Percentiles rank a stretch among this genome's conserved stretches.
Evolutionary conservation across 2,329 filamentous ascomycete genomes (phyloP).

Genomic region (Trichoderma breve): DNA sequence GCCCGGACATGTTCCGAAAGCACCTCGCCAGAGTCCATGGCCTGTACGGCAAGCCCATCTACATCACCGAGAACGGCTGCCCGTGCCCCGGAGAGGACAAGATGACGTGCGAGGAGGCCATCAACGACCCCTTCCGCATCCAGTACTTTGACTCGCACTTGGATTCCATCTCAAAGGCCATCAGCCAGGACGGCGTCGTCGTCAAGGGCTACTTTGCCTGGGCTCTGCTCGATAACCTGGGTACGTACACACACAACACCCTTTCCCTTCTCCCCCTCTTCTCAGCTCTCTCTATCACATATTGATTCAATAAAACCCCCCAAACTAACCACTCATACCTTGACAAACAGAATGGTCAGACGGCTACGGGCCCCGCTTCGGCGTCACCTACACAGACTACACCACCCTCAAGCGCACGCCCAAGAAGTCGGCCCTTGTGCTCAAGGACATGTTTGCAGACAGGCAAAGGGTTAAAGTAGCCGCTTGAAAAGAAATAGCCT

Average conservation of each 20-base stretch:
- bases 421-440: slow-evolving; percentile 35
- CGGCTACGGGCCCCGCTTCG: slow-evolving; percentile 40
- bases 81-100: slow-evolving; percentile 36
- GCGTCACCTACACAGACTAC: slow-evolving; percentile 39
- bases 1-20: slow-evolving; percentile 30
- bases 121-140: slow-evolving; percentile 38
- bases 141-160: slow-evolving; percentile 40
- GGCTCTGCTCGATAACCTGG: slow-evolving; percentile 38
- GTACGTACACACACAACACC: slow-evolving; percentile 24
- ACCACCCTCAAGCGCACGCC: slow-evolving; percentile 38
- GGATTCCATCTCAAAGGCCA: slow-evolving; percentile 35
- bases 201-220: slow-evolving; percentile 37
- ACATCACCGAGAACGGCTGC: slow-evolving; percentile 36
- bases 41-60: slow-evolving; percentile 30
- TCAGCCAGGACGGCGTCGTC: slow-evolving; percentile 31
- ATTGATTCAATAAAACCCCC: neutral
- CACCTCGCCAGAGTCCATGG: slow-evolving; percentile 30
- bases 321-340: neutral
- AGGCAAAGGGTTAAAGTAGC: slow-evolving; percentile 22
- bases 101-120: slow-evolving; percentile 31
- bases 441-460: slow-evolving; percentile 30
- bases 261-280: neutral
- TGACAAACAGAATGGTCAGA: slow-evolving; percentile 34
- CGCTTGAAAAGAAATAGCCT: slow-evolving; percentile 5
- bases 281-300: neutral